Evolutionary conservation across 2,329 filamentous ascomycete genomes (phyloP), one percentile per base, ranked within the genome.

Genomic region (Alternaria triticina): DNA sequence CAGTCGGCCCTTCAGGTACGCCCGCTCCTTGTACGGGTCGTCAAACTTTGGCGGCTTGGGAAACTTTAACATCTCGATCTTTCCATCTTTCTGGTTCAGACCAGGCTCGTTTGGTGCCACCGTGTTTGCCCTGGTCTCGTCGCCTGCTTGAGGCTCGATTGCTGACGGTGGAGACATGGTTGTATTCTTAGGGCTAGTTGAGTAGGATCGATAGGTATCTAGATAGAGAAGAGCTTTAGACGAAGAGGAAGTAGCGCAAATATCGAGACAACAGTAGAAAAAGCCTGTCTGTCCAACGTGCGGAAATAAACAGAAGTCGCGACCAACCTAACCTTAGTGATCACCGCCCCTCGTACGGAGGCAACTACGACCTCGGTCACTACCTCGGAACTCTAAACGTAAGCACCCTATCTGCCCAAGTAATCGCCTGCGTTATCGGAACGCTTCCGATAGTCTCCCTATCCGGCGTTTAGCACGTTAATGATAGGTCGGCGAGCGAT

Each of bases 1-100:
- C 30, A 80, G 72, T 58, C 76, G 68, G 9, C 78, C 76, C 64
- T 80, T 80, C 33, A 80, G 64, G 44, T 79, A 79, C 20, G 72
- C 74, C 9, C 79, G 72, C 69, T 80, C 78, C 49, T 77, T 79
- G 66, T 77, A 75, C 5, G 72, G 71, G 28, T 80, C 78, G 22
- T 79, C 75, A 49, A 80, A 80, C 47, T 76, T 78, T 15, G 77
- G 77, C 4, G 77, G 76, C 9, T 59, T 67, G 2, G 76, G 74
- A 44, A 79, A 75, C 15, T 59, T 64, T 9, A 69, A 43, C 54
- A 67, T 70, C 61, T 77, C 70, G 15, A 64, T 61, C 46, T 72
- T 75, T 6, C 71, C 74, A 20, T 73, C 67, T 13, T 63, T 67
- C 46, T 72, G 67, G 49, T 66, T 74, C 43, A 78, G 55, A 5